phyloP scores from a whole-genome alignment of 371 early-diverging fungal species.

The Lichtheimia ramosa region DNA sequence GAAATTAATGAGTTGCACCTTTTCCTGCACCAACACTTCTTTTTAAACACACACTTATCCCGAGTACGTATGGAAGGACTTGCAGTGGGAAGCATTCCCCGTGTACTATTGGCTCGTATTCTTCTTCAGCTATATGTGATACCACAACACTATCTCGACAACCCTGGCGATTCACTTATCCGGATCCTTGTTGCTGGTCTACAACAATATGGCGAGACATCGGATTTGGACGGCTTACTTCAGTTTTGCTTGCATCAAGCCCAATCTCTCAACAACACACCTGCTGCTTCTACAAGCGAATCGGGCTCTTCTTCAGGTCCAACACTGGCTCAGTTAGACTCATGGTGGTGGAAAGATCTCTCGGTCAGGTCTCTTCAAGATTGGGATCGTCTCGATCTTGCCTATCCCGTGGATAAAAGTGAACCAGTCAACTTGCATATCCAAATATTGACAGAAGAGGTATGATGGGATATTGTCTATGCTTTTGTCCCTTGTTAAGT shows the following conservation, averaged over 20 bases:
- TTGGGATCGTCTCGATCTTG: conserved; percentile 19
- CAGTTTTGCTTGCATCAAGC: conserved; percentile 23
- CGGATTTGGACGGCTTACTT: conserved; percentile 35
- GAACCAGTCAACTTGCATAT: conserved; percentile 20
- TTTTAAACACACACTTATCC: no score
- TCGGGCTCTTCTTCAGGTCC: background rate
- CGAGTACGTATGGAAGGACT: conserved; percentile 27
- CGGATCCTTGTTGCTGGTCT: conserved; percentile 26
- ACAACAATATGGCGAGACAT: conserved; percentile 28
- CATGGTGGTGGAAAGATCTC: conserved; percentile 18
- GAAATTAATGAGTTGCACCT: no score
- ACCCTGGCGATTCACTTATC: conserved; percentile 17
- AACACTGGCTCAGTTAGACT: background rate
- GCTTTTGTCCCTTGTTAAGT: background rate
- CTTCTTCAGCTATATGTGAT: conserved; percentile 32
- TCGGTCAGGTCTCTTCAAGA: conserved; percentile 10
- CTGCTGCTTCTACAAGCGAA: no score
- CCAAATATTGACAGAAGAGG: conserved; percentile 13
- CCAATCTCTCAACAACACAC: background rate
- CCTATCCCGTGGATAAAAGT: background rate
- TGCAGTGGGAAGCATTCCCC: conserved; percentile 30
- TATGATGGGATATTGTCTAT: conserved; percentile 1
- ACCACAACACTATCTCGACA: conserved; percentile 13
- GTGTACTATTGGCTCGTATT: conserved; percentile 29
- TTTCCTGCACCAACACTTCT: no score